Base-by-base conservation (phyloP, 1,139 yeast genomes). In the Lodderomyces orthopsilosis region DNA sequence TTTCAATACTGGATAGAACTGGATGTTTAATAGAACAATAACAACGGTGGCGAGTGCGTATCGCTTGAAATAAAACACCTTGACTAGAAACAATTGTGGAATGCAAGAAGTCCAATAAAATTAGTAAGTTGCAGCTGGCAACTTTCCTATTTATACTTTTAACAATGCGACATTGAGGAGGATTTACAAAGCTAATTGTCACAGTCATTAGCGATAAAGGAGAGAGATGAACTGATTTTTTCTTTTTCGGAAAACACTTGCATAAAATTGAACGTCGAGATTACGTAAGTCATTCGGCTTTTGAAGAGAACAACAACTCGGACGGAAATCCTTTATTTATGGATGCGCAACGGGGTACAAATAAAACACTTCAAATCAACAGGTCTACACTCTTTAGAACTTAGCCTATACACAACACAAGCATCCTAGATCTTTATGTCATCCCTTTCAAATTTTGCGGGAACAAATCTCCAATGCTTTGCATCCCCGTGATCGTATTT, bases 401-500 rank as follows among this genome's bases (percentile, higher is more conserved):
- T 10, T 24, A 6, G 9, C 6, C 24, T 22, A 22, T 6, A 22
- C 28, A 12, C 12, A 24, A 24, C 17, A 14, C 18, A 35, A 23
- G 3, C 14, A 6, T 19, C 12, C 18, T 33, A 39, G 10, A 39
- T 15, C 13, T 39, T 39, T 9, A 39, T 39, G 10, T 17, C 37
- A 23, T 84, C 91, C n/a, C 65, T 62, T 44, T 74, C 71, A 79
- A 85, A 81, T 50, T 72, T 72, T 35, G 68, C 65, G 45, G 75
- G 66, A 47, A 67, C 66, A 50, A 83, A 75, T 68, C 91, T 79
- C 94, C 94, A 85, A 61, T 85, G 94, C 40, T 70, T 62, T 26
- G 77, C 67, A 24, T 72, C 62, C 6, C 77, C 74, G 24, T 59
- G 64, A 37, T 80, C 75, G 49, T 71, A 74, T 58, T 79, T 81